phyloP scores from a whole-genome alignment of 768 basidiomycete species.

The Pisolithus microcarpus region DNA sequence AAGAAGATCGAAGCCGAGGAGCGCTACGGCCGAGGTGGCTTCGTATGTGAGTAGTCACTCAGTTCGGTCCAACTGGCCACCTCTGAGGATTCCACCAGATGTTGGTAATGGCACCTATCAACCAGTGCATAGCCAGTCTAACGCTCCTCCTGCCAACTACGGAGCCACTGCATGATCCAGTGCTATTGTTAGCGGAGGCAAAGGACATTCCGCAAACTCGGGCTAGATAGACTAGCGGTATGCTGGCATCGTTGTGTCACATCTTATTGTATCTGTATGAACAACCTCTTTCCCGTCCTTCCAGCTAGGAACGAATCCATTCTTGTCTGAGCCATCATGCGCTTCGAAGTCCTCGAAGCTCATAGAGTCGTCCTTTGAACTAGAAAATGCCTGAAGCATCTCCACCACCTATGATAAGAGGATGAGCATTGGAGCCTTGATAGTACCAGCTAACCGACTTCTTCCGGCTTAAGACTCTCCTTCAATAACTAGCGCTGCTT shows the following conservation, averaged over 20 bases:
- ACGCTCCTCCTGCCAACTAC: conserved; percentile 25
- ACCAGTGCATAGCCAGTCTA: conserved; percentile 17
- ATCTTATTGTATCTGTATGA: background rate
- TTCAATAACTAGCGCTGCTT: conserved; percentile 55
- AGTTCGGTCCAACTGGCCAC: background rate
- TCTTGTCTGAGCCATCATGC: conserved; percentile 63
- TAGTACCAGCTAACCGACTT: conserved; percentile 39
- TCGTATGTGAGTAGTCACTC: conserved; percentile 53
- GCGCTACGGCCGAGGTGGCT: conserved; percentile 69
- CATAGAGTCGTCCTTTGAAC: conserved; percentile 61
- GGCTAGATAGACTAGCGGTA: background rate
- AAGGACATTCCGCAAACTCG: too few relatives aligned
- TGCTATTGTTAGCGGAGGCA: background rate
- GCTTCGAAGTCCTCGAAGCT: conserved; percentile 60
- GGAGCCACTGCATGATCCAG: conserved; percentile 21
- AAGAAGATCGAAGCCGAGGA: conserved; percentile 86
- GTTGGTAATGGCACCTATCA: conserved; percentile 33
- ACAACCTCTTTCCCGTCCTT: background rate
- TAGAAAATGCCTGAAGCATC: conserved; percentile 75
- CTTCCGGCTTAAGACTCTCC: conserved; percentile 67
- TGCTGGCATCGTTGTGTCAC: background rate
- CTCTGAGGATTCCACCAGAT: conserved; percentile 18
- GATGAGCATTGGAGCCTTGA: conserved; percentile 1
- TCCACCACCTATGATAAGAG: conserved; percentile 47
- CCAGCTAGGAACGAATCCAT: conserved; percentile 34